Evolutionary conservation across 352 stramenopile species (phyloP).

Genomic region (Poterioochromonas sp.): DNA sequence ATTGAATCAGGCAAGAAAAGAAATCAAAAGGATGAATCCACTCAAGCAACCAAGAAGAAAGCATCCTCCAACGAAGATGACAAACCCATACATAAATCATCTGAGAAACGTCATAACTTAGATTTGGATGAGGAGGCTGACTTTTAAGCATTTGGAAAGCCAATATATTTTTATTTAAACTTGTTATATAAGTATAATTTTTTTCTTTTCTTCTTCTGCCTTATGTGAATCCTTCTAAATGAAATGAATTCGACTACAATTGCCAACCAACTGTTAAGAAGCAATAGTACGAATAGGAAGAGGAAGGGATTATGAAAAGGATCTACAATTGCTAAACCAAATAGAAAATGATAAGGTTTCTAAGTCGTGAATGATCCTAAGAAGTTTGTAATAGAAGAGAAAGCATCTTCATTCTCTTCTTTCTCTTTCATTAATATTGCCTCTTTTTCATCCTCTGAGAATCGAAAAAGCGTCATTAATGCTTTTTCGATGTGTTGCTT

Average conservation of each 20-base stretch:
- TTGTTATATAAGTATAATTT: too few relatives aligned
- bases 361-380: conserved; percentile 18
- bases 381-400: background rate
- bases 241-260: too few relatives aligned
- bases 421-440: background rate
- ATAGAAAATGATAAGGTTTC: too few relatives aligned
- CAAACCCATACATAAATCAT: background rate
- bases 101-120: background rate
- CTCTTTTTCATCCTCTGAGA: conserved; percentile 6
- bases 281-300: too few relatives aligned
- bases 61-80: background rate
- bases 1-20: background rate
- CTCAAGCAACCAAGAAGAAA: background rate
- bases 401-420: conserved; percentile 9
- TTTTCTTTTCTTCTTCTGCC: too few relatives aligned
- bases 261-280: too few relatives aligned
- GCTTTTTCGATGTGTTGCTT: conserved; percentile 9
- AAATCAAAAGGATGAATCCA: background rate
- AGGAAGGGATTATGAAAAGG: too few relatives aligned
- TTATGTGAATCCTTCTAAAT: too few relatives aligned
- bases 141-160: too few relatives aligned
- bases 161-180: too few relatives aligned
- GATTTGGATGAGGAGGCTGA: conserved; percentile 6
- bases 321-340: too few relatives aligned
- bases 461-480: conserved; percentile 13